Evolutionary conservation across 176 grass and related monocot species (phyloP).

Genomic region (Oryza meridionalis): DNA sequence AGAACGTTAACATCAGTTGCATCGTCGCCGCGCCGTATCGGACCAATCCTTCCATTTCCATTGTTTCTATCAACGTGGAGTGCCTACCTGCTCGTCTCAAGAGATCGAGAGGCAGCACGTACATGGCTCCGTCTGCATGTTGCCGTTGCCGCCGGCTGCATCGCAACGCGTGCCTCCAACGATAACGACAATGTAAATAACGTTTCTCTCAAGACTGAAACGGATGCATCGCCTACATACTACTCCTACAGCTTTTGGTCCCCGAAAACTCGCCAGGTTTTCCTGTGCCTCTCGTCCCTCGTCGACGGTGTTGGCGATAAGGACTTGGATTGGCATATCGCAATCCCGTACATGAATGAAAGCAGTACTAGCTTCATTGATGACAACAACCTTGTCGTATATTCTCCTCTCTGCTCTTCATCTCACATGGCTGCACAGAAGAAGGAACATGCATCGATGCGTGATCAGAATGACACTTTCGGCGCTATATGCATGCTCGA

Average conservation of each 20-base stretch:
- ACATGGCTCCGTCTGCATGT: neutral
- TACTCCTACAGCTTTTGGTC: neutral
- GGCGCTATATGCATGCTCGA: conserved; percentile 5
- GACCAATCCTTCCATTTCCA: too few relatives aligned
- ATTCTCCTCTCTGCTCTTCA: too few relatives aligned
- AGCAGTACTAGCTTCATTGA: neutral
- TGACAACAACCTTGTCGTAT: neutral
- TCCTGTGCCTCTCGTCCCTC: neutral
- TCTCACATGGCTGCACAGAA: conserved; percentile 1
- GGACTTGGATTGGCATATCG: neutral
- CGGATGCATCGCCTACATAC: neutral
- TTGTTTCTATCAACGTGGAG: neutral
- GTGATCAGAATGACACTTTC: neutral
- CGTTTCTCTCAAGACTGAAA: neutral
- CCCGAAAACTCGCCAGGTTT: neutral
- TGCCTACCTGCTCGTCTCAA: neutral
- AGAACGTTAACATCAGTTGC: neutral
- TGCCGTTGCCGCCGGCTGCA: too few relatives aligned
- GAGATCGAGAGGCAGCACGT: too few relatives aligned
- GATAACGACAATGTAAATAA: neutral
- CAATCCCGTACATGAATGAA: neutral
- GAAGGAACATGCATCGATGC: neutral
- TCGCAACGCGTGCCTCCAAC: neutral
- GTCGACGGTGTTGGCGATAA: neutral
- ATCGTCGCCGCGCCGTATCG: neutral